These are phyloP conservation scores for Lachnum nothofagi DNA, from an alignment of 2,329 filamentous ascomycete genomes.

Conservation along the genomic window DNA sequence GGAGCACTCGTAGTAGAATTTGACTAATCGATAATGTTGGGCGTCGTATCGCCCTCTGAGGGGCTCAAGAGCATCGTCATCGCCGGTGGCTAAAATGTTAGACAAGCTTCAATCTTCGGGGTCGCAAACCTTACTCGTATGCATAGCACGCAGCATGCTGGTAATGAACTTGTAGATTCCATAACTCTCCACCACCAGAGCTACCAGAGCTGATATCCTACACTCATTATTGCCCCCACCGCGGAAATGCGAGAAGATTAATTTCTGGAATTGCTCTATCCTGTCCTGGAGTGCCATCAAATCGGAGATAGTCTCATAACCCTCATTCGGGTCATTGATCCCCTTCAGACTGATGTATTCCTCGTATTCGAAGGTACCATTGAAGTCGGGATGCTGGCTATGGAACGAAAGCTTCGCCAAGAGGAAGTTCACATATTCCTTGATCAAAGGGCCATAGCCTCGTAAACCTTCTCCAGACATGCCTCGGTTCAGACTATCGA, in stretches of 20 bases:
- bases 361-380: slow-evolving; percentile 97
- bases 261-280: slow-evolving; percentile 96
- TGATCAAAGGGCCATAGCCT: slow-evolving; percentile 86
- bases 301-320: slow-evolving; percentile 93
- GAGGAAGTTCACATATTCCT: slow-evolving; percentile 94
- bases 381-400: slow-evolving; percentile 94
- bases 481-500: slow-evolving; percentile 85
- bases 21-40: slow-evolving; percentile 91
- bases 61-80: slow-evolving; percentile 86
- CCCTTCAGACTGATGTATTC: slow-evolving; percentile 97
- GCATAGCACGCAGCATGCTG: slow-evolving; percentile 98
- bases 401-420: slow-evolving; percentile 95
- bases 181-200: slow-evolving; percentile 94
- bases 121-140: slow-evolving; percentile 65
- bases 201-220: slow-evolving; percentile 87
- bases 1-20: slow-evolving; percentile 99
- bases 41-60: slow-evolving; percentile 86
- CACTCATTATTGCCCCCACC: slow-evolving; percentile 92
- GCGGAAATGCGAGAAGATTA: slow-evolving; percentile 96
- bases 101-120: neutral
- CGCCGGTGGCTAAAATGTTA: slow-evolving; percentile 65
- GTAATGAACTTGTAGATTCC: slow-evolving; percentile 99
- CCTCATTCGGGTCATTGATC: slow-evolving; percentile 98
- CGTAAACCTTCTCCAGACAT: slow-evolving; percentile 77
- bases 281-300: slow-evolving; percentile 96